Conservation (phyloP, 1,284 basidiomycete genomes). For the Mycosarcoma mackinlayi region DNA sequence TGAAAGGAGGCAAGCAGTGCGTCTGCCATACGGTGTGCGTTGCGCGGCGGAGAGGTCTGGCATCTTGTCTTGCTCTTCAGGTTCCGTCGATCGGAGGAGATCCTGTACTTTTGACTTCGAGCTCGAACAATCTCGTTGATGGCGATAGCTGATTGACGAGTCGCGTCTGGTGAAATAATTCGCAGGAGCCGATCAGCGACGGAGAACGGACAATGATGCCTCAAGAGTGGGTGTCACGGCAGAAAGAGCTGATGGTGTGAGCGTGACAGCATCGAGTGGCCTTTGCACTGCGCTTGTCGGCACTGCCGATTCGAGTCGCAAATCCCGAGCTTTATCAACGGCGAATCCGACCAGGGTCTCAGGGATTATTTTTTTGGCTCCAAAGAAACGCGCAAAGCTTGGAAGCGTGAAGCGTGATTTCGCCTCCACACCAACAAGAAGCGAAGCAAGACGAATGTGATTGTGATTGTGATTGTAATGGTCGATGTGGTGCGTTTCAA, state of each 20-base stretch:
- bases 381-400: background rate
- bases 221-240: background rate
- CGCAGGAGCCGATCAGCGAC: background rate
- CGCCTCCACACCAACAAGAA: slow-evolving; percentile 13
- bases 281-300: background rate
- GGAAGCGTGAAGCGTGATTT: background rate
- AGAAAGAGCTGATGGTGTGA: background rate
- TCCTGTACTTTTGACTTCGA: no score
- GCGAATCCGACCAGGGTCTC: slow-evolving; percentile 7
- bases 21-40: slow-evolving; percentile 7
- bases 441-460: background rate
- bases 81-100: slow-evolving; percentile 8
- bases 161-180: no score
- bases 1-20: slow-evolving; percentile 6
- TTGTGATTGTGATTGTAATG: slow-evolving; percentile 1
- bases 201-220: background rate
- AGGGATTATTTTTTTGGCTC: no score
- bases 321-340: slow-evolving; percentile 11
- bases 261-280: background rate
- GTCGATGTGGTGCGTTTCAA: no score
- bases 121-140: background rate
- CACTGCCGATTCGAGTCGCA: slow-evolving; percentile 3
- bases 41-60: background rate
- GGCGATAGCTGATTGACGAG: no score
- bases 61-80: slow-evolving; percentile 6